A percentile compares a stretch with the other conserved stretches of the same genome.
Evolutionary conservation across 2,329 filamentous ascomycete genomes (phyloP).

Genomic region (Calonectria fujianensis): DNA sequence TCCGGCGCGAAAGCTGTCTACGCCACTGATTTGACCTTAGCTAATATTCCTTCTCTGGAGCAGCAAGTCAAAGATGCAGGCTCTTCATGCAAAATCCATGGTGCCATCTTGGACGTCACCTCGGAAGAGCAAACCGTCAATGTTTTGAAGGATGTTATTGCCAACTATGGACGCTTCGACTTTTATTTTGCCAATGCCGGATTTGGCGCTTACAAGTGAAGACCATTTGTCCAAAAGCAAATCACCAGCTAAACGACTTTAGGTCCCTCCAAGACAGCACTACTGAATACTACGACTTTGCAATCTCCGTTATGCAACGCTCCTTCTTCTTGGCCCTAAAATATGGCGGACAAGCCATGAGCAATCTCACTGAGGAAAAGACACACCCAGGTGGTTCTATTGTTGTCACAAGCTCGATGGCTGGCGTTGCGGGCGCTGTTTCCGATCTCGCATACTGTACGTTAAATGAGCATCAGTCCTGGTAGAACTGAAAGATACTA

Average conservation of each 20-base stretch:
- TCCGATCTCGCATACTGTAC: constrained; percentile 41
- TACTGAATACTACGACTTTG: constrained; percentile 28
- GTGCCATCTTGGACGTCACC: constrained; percentile 22
- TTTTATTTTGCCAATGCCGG: constrained; percentile 52
- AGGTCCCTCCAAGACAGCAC: constrained; percentile 32
- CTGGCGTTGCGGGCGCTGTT: constrained; percentile 33
- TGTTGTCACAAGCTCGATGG: constrained; percentile 43
- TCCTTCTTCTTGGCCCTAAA: constrained; percentile 45
- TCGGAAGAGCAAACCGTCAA: constrained; percentile 36
- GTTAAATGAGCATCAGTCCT: not conserved
- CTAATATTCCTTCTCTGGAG: constrained; percentile 33
- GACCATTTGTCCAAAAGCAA: not conserved
- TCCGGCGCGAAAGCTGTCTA: constrained; percentile 48
- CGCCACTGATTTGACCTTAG: constrained; percentile 44
- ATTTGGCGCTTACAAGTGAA: constrained; percentile 40
- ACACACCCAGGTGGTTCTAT: constrained; percentile 40
- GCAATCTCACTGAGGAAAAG: constrained; percentile 34
- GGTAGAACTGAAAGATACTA: not conserved
- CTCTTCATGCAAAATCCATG: constrained; percentile 9
- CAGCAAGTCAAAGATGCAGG: constrained; percentile 27
- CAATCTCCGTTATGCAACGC: constrained; percentile 42
- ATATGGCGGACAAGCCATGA: constrained; percentile 48
- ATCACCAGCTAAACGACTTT: not conserved
- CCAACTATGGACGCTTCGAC: constrained; percentile 42
- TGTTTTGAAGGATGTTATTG: constrained; percentile 25